Percentiles rank a stretch among this genome's conserved stretches.
These are phyloP conservation scores for Diddensiella caesifluorescens DNA, from an alignment of 805 yeast genomes.

Conservation along the genomic window DNA sequence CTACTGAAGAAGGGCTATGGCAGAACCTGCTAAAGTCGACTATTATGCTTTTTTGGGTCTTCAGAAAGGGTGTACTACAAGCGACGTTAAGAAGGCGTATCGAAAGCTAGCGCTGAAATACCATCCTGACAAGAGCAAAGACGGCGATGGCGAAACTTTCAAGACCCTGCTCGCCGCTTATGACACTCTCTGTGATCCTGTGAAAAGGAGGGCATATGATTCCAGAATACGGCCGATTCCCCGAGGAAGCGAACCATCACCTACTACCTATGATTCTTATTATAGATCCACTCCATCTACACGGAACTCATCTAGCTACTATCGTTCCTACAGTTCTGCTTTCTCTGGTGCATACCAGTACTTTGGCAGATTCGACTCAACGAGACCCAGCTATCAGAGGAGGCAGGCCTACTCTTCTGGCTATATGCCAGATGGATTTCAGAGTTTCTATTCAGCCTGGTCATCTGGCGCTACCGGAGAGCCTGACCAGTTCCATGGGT, in stretches of 20 bases:
- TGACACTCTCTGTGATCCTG: slow-evolving; percentile 28
- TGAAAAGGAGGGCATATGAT: slow-evolving; percentile 28
- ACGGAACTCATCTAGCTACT: too few relatives aligned
- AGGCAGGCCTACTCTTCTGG: too few relatives aligned
- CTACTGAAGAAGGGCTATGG: too few relatives aligned
- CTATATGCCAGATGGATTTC: too few relatives aligned
- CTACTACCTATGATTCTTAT: neutral
- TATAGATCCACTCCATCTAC: neutral
- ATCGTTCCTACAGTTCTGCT: too few relatives aligned
- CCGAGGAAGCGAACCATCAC: neutral
- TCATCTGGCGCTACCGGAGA: too few relatives aligned
- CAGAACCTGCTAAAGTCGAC: slow-evolving; percentile 7
- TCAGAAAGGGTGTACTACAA: slow-evolving; percentile 17
- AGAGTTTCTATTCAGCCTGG: too few relatives aligned
- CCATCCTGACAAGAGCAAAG: slow-evolving; percentile 44
- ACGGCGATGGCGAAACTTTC: slow-evolving; percentile 32
- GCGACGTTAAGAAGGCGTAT: slow-evolving; percentile 37
- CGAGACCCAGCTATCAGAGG: too few relatives aligned
- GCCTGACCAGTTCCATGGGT: too few relatives aligned
- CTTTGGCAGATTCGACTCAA: too few relatives aligned
- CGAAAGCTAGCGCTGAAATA: slow-evolving; percentile 35
- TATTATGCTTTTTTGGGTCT: slow-evolving; percentile 33
- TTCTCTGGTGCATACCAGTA: too few relatives aligned
- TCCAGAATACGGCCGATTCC: neutral
- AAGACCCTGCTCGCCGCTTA: slow-evolving; percentile 33